A percentile compares a stretch with the other conserved stretches of the same genome.
phyloP scores from a whole-genome alignment of 441 rosid genomes.

The Corymbia calophylla region DNA sequence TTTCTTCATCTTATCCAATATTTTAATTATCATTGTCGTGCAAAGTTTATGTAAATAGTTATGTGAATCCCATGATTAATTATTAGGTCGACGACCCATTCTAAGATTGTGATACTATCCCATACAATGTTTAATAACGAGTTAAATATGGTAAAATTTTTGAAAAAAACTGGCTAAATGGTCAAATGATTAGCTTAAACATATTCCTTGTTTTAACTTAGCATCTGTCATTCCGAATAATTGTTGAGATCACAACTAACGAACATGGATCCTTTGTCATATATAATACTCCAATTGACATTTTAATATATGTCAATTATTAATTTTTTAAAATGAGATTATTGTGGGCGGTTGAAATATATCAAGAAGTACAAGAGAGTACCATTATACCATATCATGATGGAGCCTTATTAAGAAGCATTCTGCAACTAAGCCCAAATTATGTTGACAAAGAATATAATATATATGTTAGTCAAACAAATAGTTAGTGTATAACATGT shows the following conservation, averaged over 20 bases:
- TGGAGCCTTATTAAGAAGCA: neutral
- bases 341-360: neutral
- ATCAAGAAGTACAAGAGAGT: neutral
- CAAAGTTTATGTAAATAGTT: neutral
- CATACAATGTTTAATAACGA: neutral
- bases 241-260: neutral
- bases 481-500: neutral
- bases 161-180: neutral
- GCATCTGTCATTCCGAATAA: neutral
- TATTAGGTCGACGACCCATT: accelerated
- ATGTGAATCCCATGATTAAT: neutral
- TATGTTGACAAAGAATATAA: neutral
- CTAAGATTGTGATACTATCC: neutral
- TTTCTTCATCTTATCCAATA: neutral
- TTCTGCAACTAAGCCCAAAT: neutral
- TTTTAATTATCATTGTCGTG: neutral
- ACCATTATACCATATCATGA: neutral
- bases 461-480: neutral
- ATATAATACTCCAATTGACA: neutral
- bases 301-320: neutral
- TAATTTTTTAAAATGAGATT: neutral
- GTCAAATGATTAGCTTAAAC: neutral
- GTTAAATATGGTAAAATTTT: neutral
- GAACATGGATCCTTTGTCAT: neutral
- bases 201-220: neutral